Evolutionary conservation across 257 asterid genomes (phyloP).

Genomic region (Plantago major): DNA sequence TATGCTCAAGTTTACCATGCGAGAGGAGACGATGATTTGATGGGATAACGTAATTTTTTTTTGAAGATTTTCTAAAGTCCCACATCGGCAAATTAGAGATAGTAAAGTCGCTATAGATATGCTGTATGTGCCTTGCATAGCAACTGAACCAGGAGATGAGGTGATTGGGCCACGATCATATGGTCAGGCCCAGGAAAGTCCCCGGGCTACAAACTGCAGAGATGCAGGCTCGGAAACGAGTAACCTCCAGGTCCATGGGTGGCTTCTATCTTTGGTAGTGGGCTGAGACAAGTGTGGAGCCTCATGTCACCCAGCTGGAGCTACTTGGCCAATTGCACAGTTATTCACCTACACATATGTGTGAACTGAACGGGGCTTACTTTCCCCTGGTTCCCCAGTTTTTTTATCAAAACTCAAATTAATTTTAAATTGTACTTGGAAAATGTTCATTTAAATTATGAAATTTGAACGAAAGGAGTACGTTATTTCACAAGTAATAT

Average conservation of each 20-base stretch:
- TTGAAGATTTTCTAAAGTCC: too few species aligned
- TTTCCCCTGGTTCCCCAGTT: neutral
- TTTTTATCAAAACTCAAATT: too few species aligned
- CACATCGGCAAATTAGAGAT: neutral
- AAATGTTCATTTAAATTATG: too few species aligned
- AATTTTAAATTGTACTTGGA: too few species aligned
- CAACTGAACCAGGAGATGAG: constrained; percentile 8
- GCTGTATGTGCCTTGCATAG: neutral
- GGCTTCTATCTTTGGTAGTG: neutral
- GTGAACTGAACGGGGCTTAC: constrained; percentile 31
- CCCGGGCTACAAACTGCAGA: constrained; percentile 22
- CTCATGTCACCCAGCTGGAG: neutral
- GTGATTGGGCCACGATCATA: neutral
- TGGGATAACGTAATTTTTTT: too few species aligned
- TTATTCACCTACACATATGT: constrained; percentile 17
- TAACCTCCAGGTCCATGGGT: neutral
- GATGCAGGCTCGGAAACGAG: constrained; percentile 21
- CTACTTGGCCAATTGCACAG: constrained; percentile 18
- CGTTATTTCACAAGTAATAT: too few species aligned
- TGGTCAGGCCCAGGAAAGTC: constrained; percentile 24
- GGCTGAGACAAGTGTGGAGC: constrained; percentile 34
- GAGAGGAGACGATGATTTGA: too few species aligned
- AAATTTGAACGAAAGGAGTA: too few species aligned
- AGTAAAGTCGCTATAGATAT: neutral
- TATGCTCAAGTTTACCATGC: too few species aligned